Evolutionary conservation across 1,139 yeast genomes (phyloP).

Genomic region (Yamadazyma spencermartinsiae): DNA sequence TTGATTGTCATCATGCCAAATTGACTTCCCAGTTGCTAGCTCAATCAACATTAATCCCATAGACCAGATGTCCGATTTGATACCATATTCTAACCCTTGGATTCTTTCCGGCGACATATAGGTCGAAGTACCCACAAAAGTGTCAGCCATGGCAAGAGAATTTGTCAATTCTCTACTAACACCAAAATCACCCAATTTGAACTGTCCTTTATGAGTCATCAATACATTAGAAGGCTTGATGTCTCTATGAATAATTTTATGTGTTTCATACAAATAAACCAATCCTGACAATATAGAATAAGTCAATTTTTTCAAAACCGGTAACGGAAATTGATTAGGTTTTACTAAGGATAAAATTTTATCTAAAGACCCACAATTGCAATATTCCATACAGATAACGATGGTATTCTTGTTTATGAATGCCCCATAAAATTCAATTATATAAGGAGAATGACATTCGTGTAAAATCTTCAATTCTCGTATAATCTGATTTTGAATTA

Average conservation of each 20-base stretch:
- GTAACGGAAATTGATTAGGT: constrained; percentile 52
- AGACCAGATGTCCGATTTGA: constrained; percentile 96
- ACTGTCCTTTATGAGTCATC: constrained; percentile 74
- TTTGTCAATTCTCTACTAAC: constrained; percentile 88
- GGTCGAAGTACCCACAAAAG: constrained; percentile 96
- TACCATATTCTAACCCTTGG: constrained; percentile 89
- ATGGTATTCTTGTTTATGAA: constrained; percentile 66
- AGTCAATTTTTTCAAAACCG: constrained; percentile 71
- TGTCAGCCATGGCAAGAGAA: constrained; percentile 82
- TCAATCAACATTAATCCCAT: constrained; percentile 88
- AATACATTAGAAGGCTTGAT: constrained; percentile 76
- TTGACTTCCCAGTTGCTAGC: constrained; percentile 72
- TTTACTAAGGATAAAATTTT: constrained; percentile 60
- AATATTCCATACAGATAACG: constrained; percentile 91
- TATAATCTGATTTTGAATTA: constrained; percentile 80
- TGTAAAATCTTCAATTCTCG: constrained; percentile 89
- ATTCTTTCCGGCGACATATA: constrained; percentile 98
- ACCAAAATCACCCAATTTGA: constrained; percentile 91
- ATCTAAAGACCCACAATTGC: constrained; percentile 93
- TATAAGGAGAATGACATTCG: constrained; percentile 81
- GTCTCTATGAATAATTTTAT: constrained; percentile 88
- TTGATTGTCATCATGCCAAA: constrained; percentile 38
- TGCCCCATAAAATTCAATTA: constrained; percentile 90
- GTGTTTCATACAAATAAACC: constrained; percentile 74
- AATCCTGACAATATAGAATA: constrained; percentile 79